phyloP scores from a whole-genome alignment of 75 land plant genomes.

The Picea glauca region DNA sequence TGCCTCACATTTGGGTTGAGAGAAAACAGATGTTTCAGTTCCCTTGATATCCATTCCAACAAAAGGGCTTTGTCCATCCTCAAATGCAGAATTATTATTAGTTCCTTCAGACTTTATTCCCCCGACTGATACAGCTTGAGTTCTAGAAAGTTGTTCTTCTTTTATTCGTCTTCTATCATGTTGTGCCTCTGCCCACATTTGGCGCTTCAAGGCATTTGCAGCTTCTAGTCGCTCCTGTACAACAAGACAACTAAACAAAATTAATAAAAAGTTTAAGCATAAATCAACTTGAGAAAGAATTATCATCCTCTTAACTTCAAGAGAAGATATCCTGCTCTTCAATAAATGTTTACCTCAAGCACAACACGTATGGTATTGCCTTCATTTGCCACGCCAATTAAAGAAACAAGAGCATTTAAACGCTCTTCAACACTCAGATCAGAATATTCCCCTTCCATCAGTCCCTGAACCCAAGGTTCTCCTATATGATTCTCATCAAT shows the following conservation, averaged over 20 bases:
- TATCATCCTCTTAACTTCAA: not conserved
- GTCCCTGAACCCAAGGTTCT: conserved; percentile 97
- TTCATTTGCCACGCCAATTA: conserved; percentile 79
- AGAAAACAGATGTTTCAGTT: conserved; percentile 11
- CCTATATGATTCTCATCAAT: conserved; percentile 87
- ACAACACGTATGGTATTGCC: conserved; percentile 88
- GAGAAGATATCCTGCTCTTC: not conserved
- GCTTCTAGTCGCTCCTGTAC: conserved; percentile 85
- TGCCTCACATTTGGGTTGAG: conserved; percentile 21
- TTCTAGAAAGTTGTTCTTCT: conserved; percentile 62
- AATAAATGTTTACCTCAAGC: conserved; percentile 65
- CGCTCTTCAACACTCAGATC: conserved; percentile 94
- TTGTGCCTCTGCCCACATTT: conserved; percentile 98
- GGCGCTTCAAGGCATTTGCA: conserved; percentile 85
- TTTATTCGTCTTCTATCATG: conserved; percentile 76
- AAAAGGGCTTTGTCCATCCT: conserved; percentile 33
- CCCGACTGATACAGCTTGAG: conserved; percentile 25
- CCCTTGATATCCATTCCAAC: conserved; percentile 13
- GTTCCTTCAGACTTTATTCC: conserved; percentile 40
- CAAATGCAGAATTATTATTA: conserved; percentile 13
- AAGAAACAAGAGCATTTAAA: conserved; percentile 89
- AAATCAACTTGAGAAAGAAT: not conserved
- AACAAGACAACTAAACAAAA: not conserved
- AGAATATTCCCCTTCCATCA: conserved; percentile 88
- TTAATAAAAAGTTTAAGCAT: not conserved